Percentiles rank a stretch among this genome's conserved stretches.
These are phyloP conservation scores for Achlya hypogyna DNA, from an alignment of 352 stramenopile species.

Conservation along the genomic window DNA sequence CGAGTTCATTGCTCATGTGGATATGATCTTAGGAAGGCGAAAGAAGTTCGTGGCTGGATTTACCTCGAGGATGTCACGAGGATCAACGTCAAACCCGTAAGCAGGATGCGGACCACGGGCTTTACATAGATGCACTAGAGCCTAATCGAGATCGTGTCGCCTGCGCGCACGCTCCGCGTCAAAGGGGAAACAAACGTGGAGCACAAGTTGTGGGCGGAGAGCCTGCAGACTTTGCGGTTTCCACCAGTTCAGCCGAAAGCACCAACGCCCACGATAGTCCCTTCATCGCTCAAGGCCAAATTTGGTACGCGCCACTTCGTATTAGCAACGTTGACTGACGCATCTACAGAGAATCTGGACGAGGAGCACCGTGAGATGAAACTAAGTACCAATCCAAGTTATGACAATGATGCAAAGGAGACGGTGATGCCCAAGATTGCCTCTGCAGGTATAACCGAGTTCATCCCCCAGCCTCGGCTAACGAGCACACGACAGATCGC, in stretches of 20 bases:
- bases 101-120: no score
- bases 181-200: conserved; percentile 72
- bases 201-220: conserved; percentile 73
- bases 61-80: conserved; percentile 69
- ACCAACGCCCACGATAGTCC: background rate
- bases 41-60: conserved; percentile 67
- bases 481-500: no score
- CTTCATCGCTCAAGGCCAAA: background rate
- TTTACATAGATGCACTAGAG: conserved; percentile 30
- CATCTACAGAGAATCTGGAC: background rate
- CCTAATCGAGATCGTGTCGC: conserved; percentile 76
- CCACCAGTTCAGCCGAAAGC: conserved; percentile 20
- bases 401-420: no score
- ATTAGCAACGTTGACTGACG: no score
- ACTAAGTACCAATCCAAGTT: no score
- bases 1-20: background rate
- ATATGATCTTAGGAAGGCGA: conserved; percentile 36
- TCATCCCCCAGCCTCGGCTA: no score
- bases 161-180: conserved; percentile 55
- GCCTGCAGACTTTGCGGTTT: conserved; percentile 57
- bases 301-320: background rate
- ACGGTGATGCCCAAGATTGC: no score
- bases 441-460: no score
- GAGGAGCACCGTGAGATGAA: no score
- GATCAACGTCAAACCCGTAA: conserved; percentile 32